Percentiles rank a stretch among this genome's conserved stretches.
Conservation (phyloP, 169 alveolate genomes). For the Eimeria nieschulzi region DNA sequence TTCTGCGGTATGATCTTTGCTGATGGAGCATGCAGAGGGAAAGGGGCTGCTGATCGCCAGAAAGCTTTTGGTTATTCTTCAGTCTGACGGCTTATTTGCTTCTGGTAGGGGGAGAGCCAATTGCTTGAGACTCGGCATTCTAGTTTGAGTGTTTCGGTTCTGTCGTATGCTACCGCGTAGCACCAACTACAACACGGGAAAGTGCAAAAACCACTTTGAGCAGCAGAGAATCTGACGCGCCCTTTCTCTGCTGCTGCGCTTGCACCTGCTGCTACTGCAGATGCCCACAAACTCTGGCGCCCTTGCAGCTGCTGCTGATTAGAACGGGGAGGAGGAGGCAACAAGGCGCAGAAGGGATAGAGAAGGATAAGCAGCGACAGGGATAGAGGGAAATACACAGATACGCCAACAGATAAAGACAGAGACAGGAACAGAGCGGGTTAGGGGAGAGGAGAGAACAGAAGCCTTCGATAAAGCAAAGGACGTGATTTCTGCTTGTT, state of each 20-base stretch:
- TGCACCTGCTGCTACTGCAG: not conserved
- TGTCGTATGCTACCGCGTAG: not conserved
- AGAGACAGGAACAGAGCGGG: not conserved
- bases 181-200: not conserved
- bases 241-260: not conserved
- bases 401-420: not conserved
- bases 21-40: no score
- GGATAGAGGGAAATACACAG: no score
- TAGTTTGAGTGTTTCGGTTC: not conserved
- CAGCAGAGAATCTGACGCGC: not conserved
- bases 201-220: not conserved
- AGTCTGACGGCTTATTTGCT: not conserved
- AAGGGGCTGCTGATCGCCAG: no score
- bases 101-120: not conserved
- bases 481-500: no score
- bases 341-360: not conserved
- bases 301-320: not conserved
- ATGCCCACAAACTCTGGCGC: not conserved
- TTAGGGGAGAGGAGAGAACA: not conserved
- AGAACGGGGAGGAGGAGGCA: not conserved
- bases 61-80: not conserved
- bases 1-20: no score
- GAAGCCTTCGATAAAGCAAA: not conserved
- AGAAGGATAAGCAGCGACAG: not conserved
- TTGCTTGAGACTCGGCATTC: not conserved